Evolutionary conservation across 164 flowering plant genomes (phyloP).

Genomic region (Chimonanthus salicifolius): DNA sequence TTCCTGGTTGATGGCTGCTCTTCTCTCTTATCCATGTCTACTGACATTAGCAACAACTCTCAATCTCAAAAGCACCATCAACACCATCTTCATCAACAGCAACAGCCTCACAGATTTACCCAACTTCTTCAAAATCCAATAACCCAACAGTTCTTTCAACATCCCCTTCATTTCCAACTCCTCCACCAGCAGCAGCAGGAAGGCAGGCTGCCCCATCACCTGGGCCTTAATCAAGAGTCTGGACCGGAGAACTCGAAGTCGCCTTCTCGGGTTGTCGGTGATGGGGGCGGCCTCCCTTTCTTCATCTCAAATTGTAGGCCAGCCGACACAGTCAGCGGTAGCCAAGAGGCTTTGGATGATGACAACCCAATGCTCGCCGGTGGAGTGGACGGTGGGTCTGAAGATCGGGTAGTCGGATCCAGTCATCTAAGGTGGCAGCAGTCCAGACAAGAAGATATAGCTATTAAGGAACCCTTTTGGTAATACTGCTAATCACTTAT

Average conservation of each 20-base stretch:
- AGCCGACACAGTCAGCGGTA: slow-evolving; percentile 8
- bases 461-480: slow-evolving; percentile 33
- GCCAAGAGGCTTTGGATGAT: slow-evolving; percentile 10
- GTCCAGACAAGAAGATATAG: slow-evolving; percentile 17
- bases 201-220: slow-evolving; percentile 10
- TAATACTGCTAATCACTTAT: slow-evolving; percentile 2
- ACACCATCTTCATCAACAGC: slow-evolving; percentile 7
- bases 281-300: slow-evolving; percentile 6
- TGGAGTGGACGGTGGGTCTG: slow-evolving; percentile 7
- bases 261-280: slow-evolving; percentile 1
- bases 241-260: neutral
- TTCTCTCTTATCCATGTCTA: slow-evolving; percentile 14
- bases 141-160: slow-evolving; percentile 24
- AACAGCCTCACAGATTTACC: slow-evolving; percentile 8
- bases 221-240: neutral
- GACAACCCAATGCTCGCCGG: slow-evolving; percentile 6
- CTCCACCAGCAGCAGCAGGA: slow-evolving; percentile 14
- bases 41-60: slow-evolving; percentile 5
- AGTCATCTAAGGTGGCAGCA: slow-evolving; percentile 15
- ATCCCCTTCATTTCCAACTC: slow-evolving; percentile 17
- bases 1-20: slow-evolving; percentile 15
- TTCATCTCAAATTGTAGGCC: slow-evolving; percentile 17
- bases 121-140: slow-evolving; percentile 5
- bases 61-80: slow-evolving; percentile 7
- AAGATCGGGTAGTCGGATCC: slow-evolving; percentile 3